Evolutionary conservation across 208 protist species (phyloP).

Genomic region (Leishmania lainsoni): DNA sequence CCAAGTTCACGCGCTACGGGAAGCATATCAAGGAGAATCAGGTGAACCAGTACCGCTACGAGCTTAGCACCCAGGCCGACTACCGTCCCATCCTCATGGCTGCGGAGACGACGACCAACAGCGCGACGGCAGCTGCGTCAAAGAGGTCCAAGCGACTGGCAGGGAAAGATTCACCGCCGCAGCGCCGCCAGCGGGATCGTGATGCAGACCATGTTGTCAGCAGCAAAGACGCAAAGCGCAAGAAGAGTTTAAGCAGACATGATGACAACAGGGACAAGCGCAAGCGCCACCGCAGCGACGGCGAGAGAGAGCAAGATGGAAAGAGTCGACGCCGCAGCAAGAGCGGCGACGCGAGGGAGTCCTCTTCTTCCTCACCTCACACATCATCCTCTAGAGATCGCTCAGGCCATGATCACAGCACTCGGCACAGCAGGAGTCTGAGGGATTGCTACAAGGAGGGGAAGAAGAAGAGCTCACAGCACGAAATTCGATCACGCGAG

Average conservation of each 20-base stretch:
- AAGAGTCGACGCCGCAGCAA: neutral
- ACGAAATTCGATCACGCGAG: neutral
- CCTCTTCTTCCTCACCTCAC: neutral
- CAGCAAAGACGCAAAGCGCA: neutral
- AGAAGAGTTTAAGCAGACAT: neutral
- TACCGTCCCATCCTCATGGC: slow-evolving; percentile 62
- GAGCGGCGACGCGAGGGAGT: neutral
- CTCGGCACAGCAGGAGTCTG: neutral
- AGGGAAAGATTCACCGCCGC: neutral
- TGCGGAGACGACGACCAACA: slow-evolving; percentile 6
- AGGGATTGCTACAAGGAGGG: neutral
- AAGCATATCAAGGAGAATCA: slow-evolving; percentile 53
- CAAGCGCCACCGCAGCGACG: slow-evolving; percentile 8
- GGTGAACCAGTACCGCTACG: slow-evolving; percentile 73
- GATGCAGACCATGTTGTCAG: neutral
- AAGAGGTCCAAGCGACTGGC: neutral
- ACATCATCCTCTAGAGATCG: neutral
- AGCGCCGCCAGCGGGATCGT: neutral
- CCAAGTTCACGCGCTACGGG: slow-evolving; percentile 46
- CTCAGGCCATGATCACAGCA: neutral
- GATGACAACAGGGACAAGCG: slow-evolving; percentile 2
- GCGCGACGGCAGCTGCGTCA: neutral
- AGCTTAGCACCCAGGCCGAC: slow-evolving; percentile 53
- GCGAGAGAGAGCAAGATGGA: neutral
- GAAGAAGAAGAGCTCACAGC: neutral